phyloP scores from a whole-genome alignment of 805 yeast species.

The Wickerhamiella australiensis region DNA sequence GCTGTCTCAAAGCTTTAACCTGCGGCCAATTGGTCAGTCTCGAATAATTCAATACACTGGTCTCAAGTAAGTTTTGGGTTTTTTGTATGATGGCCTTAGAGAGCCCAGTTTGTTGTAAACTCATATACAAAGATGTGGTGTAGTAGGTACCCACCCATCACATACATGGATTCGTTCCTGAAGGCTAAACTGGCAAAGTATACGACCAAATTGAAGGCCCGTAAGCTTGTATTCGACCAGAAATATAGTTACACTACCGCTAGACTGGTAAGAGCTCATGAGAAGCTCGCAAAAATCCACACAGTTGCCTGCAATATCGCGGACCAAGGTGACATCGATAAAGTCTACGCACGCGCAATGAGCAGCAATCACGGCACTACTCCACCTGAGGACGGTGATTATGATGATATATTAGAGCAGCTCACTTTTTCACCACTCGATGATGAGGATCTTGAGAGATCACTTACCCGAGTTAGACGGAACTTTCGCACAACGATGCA shows the following conservation, averaged over 20 bases:
- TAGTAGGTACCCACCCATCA: not conserved
- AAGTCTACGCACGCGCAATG: not conserved
- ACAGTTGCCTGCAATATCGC: not conserved
- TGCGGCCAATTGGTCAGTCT: too few relatives aligned
- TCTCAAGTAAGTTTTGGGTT: too few relatives aligned
- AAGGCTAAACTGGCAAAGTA: not conserved
- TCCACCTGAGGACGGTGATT: not conserved
- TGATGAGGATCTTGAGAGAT: not conserved
- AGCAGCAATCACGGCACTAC: not conserved
- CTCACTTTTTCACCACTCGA: not conserved
- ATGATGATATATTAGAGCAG: not conserved
- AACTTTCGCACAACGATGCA: not conserved
- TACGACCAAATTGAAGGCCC: not conserved
- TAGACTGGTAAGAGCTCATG: not conserved
- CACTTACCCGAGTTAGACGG: not conserved
- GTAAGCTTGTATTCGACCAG: not conserved
- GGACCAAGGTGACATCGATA: not conserved
- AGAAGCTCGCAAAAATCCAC: constrained; percentile 1
- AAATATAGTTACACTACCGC: not conserved
- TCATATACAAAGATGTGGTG: too few relatives aligned
- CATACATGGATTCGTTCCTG: not conserved
- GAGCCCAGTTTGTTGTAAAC: too few relatives aligned
- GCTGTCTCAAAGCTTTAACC: too few relatives aligned
- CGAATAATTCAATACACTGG: too few relatives aligned
- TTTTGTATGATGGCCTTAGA: not conserved